Percentiles rank a stretch among this genome's conserved stretches.
Evolutionary conservation across 352 stramenopile species (phyloP).

Genomic region (Globisporangium splendens): DNA sequence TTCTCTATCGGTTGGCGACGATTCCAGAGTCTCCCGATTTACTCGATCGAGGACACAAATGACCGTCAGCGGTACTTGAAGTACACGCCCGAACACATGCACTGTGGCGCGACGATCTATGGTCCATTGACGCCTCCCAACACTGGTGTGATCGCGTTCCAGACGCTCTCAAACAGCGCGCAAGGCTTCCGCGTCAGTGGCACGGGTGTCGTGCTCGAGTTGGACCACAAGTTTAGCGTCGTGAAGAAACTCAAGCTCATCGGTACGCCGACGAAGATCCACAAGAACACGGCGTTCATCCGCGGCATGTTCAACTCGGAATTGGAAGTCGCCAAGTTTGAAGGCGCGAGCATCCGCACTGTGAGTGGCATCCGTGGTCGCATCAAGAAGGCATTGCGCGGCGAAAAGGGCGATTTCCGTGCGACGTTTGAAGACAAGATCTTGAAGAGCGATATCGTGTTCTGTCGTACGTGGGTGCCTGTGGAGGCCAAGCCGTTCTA

Average conservation of each 20-base stretch:
- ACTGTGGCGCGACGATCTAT: slow-evolving; percentile 98
- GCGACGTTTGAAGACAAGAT: slow-evolving; percentile 99
- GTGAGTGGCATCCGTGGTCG: slow-evolving; percentile 98
- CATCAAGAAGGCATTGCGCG: slow-evolving; percentile 96
- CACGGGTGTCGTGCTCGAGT: slow-evolving; percentile 96
- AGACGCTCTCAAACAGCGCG: slow-evolving; percentile 90
- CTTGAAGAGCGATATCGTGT: slow-evolving; percentile 98
- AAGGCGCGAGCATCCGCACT: slow-evolving; percentile 96
- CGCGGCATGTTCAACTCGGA: slow-evolving; percentile 96
- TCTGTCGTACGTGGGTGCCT: slow-evolving; percentile 98
- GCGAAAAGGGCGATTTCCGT: slow-evolving; percentile 94
- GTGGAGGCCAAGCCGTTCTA: slow-evolving; percentile 98
- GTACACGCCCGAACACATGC: slow-evolving; percentile 99
- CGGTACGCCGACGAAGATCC: slow-evolving; percentile 96
- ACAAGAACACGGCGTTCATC: slow-evolving; percentile 99
- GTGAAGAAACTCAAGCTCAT: slow-evolving; percentile 99
- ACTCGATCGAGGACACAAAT: slow-evolving; percentile 98
- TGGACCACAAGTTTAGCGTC: slow-evolving; percentile 97
- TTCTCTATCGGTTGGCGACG: slow-evolving; percentile 98
- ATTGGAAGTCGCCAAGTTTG: slow-evolving; percentile 96
- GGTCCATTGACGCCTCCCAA: slow-evolving; percentile 95
- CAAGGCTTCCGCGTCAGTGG: slow-evolving; percentile 96
- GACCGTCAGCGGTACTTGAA: slow-evolving; percentile 96
- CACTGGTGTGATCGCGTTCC: slow-evolving; percentile 97
- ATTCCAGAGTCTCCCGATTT: slow-evolving; percentile 98